Evolutionary conservation across 352 stramenopile genomes (phyloP).

Genomic region (Elongisporangium senticosum): DNA sequence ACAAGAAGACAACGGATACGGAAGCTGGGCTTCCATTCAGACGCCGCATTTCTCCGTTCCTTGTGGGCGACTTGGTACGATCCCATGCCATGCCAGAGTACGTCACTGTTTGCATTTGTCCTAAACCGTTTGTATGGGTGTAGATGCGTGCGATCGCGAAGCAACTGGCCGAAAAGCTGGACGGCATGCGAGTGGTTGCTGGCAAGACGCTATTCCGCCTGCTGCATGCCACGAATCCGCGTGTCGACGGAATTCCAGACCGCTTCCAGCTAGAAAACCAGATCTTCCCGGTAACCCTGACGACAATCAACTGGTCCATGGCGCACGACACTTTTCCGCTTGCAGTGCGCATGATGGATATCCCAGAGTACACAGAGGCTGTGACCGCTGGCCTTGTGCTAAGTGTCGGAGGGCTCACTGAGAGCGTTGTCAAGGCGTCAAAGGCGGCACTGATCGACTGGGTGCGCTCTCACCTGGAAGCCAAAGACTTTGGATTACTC

Average conservation of each 20-base stretch:
- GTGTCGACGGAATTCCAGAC: constrained; percentile 72
- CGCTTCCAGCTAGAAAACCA: constrained; percentile 60
- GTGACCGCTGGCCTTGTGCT: constrained; percentile 89
- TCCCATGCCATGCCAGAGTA: neutral
- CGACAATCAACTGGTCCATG: constrained; percentile 71
- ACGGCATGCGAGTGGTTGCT: constrained; percentile 87
- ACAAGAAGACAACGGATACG: neutral
- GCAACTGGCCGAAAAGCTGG: constrained; percentile 96
- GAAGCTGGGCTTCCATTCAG: constrained; percentile 19
- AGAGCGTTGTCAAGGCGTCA: constrained; percentile 89
- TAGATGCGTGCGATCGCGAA: constrained; percentile 88
- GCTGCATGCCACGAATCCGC: constrained; percentile 58
- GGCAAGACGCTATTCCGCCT: constrained; percentile 86
- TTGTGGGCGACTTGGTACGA: constrained; percentile 38
- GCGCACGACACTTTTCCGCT: constrained; percentile 89
- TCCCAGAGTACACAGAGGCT: constrained; percentile 81
- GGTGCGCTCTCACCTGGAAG: constrained; percentile 38
- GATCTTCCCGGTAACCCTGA: constrained; percentile 48
- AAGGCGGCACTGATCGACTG: constrained; percentile 59
- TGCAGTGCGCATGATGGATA: constrained; percentile 79
- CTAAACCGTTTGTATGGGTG: constrained; percentile 1
- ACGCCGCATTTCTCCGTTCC: constrained; percentile 28
- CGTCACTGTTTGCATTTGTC: neutral
- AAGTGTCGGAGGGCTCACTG: constrained; percentile 93
- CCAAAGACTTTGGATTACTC: constrained; percentile 60